Base-by-base conservation (phyloP, 148 eudicot genomes). In the Selenicereus undatus region DNA sequence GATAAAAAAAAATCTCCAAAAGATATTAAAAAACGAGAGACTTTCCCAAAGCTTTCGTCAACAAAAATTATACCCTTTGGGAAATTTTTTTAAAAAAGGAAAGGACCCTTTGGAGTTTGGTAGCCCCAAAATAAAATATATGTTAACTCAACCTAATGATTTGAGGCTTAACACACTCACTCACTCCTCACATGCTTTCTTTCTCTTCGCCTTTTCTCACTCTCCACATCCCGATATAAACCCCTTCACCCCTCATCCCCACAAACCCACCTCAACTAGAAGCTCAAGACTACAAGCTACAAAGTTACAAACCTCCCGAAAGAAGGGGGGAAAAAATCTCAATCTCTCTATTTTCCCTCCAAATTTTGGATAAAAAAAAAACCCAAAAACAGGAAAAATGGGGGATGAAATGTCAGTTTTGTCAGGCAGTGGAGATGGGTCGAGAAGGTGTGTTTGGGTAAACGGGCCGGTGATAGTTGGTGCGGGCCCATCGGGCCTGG, bases 401-500 rank as follows among this genome's bases (percentile, higher is more conserved):
- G 43, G 5, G 43, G 43, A 81, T 77, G 78, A 76, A 20, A 84
- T 81, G 71, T 74, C 72, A 2, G 35, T 26, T 35, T 9, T 26
- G 0, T 9, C 77, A 6, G 70, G 7, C 0, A 39, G 11, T 5
- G 80, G 64, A 50, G 82, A 83, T 2, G 84, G 86, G 66, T 79
- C 85, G 0, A 79, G 88, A 0, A 84, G 93, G 8, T 86, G 86
- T 51, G 87, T 93, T 18, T 91, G 91, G 94, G 97, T 95, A 2
- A 90, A 93, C 54, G 98, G 98, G 5, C 96, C 98, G 51, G 93
- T 95, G 6, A 90, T 95, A 8, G 93, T 93, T 22, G 97, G 98
- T 0, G 98, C 97, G 3, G 97, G 98, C 2, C 96, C 97, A 0
- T 93, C 98, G 8, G 98, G 98, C 7, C 81, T 95, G 20, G 98